phyloP scores from a whole-genome alignment of 2,329 filamentous ascomycete genomes.

The Biscogniauxia mediterranea region DNA sequence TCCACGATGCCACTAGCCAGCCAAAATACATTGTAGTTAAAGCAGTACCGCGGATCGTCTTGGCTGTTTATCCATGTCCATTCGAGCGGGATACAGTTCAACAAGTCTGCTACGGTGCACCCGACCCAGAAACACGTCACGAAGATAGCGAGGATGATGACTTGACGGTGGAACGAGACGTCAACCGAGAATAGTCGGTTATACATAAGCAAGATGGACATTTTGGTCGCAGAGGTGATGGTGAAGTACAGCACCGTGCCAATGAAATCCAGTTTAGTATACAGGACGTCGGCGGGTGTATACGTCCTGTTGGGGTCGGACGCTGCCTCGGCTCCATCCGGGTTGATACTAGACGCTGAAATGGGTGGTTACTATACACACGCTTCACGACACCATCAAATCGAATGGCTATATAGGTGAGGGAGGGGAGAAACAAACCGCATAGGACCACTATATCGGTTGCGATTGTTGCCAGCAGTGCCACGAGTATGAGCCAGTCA shows the following conservation, averaged over 20 bases:
- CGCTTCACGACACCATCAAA: too few species aligned
- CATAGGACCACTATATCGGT: conserved; percentile 11
- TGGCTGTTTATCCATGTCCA: conserved; percentile 23
- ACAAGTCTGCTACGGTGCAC: conserved; percentile 17
- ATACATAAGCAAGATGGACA: conserved; percentile 30
- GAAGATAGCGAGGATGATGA: conserved; percentile 5
- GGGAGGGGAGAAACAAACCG: conserved; percentile 7
- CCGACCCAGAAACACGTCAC: conserved; percentile 22
- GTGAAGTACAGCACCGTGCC: conserved; percentile 27
- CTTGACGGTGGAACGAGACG: conserved; percentile 19
- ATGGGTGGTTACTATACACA: not conserved
- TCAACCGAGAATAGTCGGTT: conserved; percentile 28
- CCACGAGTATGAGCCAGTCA: conserved; percentile 17
- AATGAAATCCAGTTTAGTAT: conserved; percentile 15
- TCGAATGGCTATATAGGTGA: too few species aligned
- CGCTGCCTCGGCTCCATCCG: conserved; percentile 1
- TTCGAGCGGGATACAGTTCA: conserved; percentile 25
- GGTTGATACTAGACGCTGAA: conserved; percentile 1
- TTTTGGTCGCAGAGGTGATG: conserved; percentile 24
- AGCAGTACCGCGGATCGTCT: conserved; percentile 23
- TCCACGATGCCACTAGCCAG: conserved; percentile 15
- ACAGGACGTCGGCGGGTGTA: conserved; percentile 7
- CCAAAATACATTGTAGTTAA: conserved; percentile 29
- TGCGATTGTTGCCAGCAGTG: conserved; percentile 7
- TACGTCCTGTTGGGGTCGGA: not conserved